These are phyloP conservation scores for Pseudonitzschia delicatissima DNA, from an alignment of 108 stramenopile species.

Conservation along the genomic window DNA sequence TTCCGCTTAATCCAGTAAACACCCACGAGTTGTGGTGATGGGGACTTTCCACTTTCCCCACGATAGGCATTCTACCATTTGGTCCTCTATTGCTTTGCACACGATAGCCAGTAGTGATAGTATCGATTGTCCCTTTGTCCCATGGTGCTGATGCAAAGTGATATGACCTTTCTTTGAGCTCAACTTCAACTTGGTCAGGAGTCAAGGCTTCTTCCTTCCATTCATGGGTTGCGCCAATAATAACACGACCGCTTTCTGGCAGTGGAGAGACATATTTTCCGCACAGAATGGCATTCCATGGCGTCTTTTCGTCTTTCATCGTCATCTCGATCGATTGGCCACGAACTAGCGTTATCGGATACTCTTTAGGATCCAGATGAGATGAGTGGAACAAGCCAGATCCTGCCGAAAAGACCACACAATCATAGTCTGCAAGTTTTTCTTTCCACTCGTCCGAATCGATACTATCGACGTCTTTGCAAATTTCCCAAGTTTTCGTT, in stretches of 20 bases:
- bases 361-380: slow-evolving; percentile 1
- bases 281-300: slow-evolving; percentile 53
- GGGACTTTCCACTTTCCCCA: slow-evolving; percentile 41
- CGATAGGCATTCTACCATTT: slow-evolving; percentile 73
- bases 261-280: slow-evolving; percentile 84
- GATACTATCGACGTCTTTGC: slow-evolving; percentile 5
- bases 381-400: slow-evolving; percentile 52
- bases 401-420: slow-evolving; percentile 64
- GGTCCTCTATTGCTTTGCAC: slow-evolving; percentile 76
- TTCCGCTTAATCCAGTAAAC: slow-evolving; percentile 76
- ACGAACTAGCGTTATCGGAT: slow-evolving; percentile 70
- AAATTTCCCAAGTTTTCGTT: slow-evolving; percentile 14
- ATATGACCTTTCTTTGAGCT: slow-evolving; percentile 52
- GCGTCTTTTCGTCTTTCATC: background rate
- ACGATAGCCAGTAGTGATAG: slow-evolving; percentile 55
- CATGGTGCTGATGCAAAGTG: slow-evolving; percentile 55
- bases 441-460: slow-evolving; percentile 21
- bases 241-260: slow-evolving; percentile 27
- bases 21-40: slow-evolving; percentile 59
- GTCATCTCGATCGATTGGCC: slow-evolving; percentile 82
- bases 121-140: slow-evolving; percentile 53
- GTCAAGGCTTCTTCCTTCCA: slow-evolving; percentile 48
- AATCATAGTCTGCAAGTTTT: slow-evolving; percentile 39
- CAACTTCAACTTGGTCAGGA: slow-evolving; percentile 40
- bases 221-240: slow-evolving; percentile 88